Evolutionary conservation across 345 rosid species (phyloP).

Genomic region (Heritiera littoralis): DNA sequence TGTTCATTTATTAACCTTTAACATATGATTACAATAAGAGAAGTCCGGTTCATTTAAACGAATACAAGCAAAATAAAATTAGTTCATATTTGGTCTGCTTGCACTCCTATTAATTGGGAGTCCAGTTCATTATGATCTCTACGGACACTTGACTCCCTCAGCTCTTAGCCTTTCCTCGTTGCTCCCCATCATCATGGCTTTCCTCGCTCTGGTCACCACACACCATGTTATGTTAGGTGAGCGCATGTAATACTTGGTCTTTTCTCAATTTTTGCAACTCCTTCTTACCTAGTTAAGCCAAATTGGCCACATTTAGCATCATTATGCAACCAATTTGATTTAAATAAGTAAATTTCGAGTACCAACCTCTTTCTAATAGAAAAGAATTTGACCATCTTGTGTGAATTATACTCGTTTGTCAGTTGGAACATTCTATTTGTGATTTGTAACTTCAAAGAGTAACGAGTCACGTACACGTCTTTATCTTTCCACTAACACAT

Average conservation of each 20-base stretch:
- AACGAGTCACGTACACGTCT: background rate
- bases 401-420: background rate
- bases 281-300: background rate
- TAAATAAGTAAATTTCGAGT: background rate
- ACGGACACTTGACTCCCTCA: constrained; percentile 12
- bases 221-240: background rate
- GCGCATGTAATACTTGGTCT: constrained; percentile 1
- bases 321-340: background rate
- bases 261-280: background rate
- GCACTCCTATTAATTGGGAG: background rate
- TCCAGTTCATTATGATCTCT: background rate
- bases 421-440: background rate
- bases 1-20: too few species aligned
- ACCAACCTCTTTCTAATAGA: background rate
- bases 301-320: background rate
- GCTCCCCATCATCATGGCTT: background rate
- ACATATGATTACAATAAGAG: too few species aligned
- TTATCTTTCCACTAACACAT: background rate
- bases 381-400: background rate
- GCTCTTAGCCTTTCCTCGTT: background rate
- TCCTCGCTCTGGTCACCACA: background rate
- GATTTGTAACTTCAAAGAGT: background rate
- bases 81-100: too few species aligned
- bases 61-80: too few species aligned
- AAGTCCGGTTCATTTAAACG: too few species aligned